Conservation (phyloP, 2,329 filamentous ascomycete genomes). For the Botrytis sinoallii region DNA sequence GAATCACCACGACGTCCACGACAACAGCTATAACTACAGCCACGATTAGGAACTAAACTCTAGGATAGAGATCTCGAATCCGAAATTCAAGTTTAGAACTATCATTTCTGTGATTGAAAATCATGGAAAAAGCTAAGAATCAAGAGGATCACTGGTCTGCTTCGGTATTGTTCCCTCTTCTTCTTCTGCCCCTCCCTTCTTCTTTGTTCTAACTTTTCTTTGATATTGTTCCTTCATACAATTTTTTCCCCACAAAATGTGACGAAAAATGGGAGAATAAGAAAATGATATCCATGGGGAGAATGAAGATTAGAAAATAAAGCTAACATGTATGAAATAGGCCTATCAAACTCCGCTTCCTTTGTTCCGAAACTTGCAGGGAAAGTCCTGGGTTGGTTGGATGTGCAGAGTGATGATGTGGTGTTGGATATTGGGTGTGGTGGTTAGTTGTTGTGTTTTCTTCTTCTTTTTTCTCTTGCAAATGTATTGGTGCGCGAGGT, state of each 20-base stretch:
- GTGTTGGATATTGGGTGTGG: slow-evolving; percentile 64
- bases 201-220: neutral
- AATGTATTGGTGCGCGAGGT: neutral
- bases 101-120: neutral
- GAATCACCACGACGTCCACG: neutral
- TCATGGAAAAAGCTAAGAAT: neutral
- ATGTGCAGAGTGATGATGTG: slow-evolving; percentile 54
- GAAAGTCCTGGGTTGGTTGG: slow-evolving; percentile 57
- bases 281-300: neutral
- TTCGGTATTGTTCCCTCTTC: slow-evolving; percentile 33
- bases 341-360: slow-evolving; percentile 59
- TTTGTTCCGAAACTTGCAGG: slow-evolving; percentile 62
- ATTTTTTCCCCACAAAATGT: neutral
- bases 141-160: slow-evolving; percentile 41
- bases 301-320: neutral
- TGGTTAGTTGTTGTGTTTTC: neutral
- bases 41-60: neutral
- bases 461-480: too few species aligned
- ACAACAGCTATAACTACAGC: neutral
- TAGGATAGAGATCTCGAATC: neutral
- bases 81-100: neutral
- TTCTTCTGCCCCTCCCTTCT: too few species aligned
- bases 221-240: neutral
- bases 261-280: too few species aligned
- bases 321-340: slow-evolving; percentile 14